These are phyloP conservation scores for Xerocomellus intermedius DNA, from an alignment of 768 basidiomycete genomes.

Conservation along the genomic window DNA sequence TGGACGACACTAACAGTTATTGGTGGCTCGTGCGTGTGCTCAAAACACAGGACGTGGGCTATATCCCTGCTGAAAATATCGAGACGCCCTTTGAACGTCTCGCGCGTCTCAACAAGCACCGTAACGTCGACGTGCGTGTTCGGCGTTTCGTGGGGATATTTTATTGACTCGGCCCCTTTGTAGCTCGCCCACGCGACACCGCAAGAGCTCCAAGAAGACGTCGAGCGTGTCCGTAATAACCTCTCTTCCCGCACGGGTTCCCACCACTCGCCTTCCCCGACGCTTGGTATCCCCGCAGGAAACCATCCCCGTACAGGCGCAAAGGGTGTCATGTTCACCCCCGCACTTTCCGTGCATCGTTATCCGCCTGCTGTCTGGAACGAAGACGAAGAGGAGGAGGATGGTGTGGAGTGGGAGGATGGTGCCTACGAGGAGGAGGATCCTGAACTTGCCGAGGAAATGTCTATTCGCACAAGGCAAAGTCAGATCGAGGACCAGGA, in stretches of 20 bases:
- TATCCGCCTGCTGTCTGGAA: constrained; percentile 84
- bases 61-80: constrained; percentile 99
- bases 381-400: constrained; percentile 66
- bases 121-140: constrained; percentile 87
- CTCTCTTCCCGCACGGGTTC: constrained; percentile 48
- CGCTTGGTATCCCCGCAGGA: constrained; percentile 37
- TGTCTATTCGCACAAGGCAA: constrained; percentile 42
- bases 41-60: constrained; percentile 98
- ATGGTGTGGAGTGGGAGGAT: constrained; percentile 56
- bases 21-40: constrained; percentile 99
- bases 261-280: constrained; percentile 48
- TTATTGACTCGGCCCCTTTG: not conserved
- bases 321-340: constrained; percentile 70
- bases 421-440: constrained; percentile 73
- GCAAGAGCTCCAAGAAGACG: constrained; percentile 56
- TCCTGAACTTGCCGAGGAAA: constrained; percentile 54
- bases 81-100: constrained; percentile 97
- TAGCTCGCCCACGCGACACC: constrained; percentile 36
- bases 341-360: constrained; percentile 62
- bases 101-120: constrained; percentile 92
- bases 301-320: constrained; percentile 25
- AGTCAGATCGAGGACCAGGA: constrained; percentile 34
- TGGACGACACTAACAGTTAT: constrained; percentile 99
- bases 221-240: constrained; percentile 55
- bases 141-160: not conserved